These are phyloP conservation scores for Alternaria rosae DNA, from an alignment of 2,329 filamentous ascomycete species.

Conservation along the genomic window DNA sequence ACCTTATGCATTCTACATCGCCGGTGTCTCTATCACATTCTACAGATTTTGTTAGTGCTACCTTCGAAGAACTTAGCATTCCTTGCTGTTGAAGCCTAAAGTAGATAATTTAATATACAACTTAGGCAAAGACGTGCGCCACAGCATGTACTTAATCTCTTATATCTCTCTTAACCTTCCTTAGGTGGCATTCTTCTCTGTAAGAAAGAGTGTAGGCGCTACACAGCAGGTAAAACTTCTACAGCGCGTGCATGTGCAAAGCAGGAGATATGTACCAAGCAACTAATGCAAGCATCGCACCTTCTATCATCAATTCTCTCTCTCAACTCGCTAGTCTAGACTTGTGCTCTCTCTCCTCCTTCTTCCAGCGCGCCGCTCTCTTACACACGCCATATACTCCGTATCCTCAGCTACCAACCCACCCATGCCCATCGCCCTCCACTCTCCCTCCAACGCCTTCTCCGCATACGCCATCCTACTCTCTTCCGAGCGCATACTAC, in stretches of 20 bases:
- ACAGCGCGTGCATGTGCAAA: background rate
- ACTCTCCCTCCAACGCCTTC: slow-evolving; percentile 25
- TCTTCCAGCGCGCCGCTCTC: background rate
- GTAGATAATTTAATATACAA: background rate
- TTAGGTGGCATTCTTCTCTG: background rate
- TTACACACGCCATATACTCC: background rate
- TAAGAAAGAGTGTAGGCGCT: background rate
- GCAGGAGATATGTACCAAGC: background rate
- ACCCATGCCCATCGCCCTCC: slow-evolving; percentile 11
- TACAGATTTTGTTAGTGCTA: background rate
- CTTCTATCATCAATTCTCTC: background rate
- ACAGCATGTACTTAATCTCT: background rate
- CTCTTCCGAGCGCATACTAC: slow-evolving; percentile 29
- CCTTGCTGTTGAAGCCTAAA: background rate
- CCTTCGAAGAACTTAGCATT: background rate
- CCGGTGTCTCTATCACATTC: background rate
- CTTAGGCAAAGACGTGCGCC: background rate
- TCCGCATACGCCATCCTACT: slow-evolving; percentile 27
- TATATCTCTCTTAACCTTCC: background rate
- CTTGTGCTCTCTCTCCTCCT: background rate
- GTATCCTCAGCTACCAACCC: background rate
- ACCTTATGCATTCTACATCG: background rate
- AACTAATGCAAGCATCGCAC: background rate
- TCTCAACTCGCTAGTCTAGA: background rate
- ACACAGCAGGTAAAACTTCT: background rate